A percentile compares a stretch with the other conserved stretches of the same genome.
Conservation (phyloP, 1,284 basidiomycete genomes). For the Vanrija humicola region DNA sequence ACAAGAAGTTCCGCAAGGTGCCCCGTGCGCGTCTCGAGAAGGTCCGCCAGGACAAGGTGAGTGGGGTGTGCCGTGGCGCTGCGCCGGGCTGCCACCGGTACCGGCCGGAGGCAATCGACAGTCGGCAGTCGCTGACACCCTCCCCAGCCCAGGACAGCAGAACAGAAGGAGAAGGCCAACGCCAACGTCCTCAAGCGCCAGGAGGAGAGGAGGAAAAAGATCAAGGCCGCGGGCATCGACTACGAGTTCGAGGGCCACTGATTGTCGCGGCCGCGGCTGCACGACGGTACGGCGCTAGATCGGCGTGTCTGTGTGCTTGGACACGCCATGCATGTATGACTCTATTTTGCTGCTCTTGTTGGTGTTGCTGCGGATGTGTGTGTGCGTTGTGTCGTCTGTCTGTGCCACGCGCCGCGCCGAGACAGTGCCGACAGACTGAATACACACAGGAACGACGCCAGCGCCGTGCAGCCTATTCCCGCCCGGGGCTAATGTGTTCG, state of each 20-base stretch:
- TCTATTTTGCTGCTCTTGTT: no score
- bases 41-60: slow-evolving; percentile 74
- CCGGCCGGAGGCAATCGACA: not conserved
- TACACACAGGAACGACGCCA: no score
- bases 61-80: slow-evolving; percentile 14
- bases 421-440: no score
- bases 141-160: slow-evolving; percentile 66
- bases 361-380: no score
- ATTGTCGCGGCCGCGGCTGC: not conserved
- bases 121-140: slow-evolving; percentile 4
- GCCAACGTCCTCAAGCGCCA: slow-evolving; percentile 74
- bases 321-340: not conserved
- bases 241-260: slow-evolving; percentile 70
- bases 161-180: slow-evolving; percentile 63
- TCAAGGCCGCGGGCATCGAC: slow-evolving; percentile 77
- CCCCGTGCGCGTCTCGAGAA: slow-evolving; percentile 70
- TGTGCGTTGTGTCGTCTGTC: no score
- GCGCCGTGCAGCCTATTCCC: no score
- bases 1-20: slow-evolving; percentile 78
- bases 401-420: no score
- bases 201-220: slow-evolving; percentile 68
- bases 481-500: no score
- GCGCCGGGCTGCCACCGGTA: not conserved
- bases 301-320: not conserved
- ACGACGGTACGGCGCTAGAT: not conserved